Percentiles rank a stretch among this genome's conserved stretches.
Evolutionary conservation across 176 grass and related monocot genomes (phyloP).

Genomic region (Sorghum bicolor): Sorghum_bicolor_NCBIv3 NC_012876.2:59587501-59588000

Average conservation of each 20-base stretch:
- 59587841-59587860: not conserved
- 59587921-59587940: no score
- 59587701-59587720: conserved; percentile 11
- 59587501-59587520: conserved; percentile 21
- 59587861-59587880: not conserved
- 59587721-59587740: conserved; percentile 8
- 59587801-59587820: not conserved
- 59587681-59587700: conserved; percentile 87
- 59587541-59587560: conserved; percentile 85
- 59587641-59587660: conserved; percentile 59
- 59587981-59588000: not conserved
- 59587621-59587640: conserved; percentile 74
- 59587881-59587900: not conserved
- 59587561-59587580: conserved; percentile 66
- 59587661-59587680: conserved; percentile 72
- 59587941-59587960: no score
- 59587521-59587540: conserved; percentile 91
- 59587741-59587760: conserved; percentile 5
- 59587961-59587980: not conserved
- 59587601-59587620: conserved; percentile 74
- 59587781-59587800: conserved; percentile 12
- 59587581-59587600: conserved; percentile 61
- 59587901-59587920: not conserved
- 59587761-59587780: not conserved
- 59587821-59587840: not conserved